Conservation (phyloP, 441 rosid species). For the Brassica balearica region DNA sequence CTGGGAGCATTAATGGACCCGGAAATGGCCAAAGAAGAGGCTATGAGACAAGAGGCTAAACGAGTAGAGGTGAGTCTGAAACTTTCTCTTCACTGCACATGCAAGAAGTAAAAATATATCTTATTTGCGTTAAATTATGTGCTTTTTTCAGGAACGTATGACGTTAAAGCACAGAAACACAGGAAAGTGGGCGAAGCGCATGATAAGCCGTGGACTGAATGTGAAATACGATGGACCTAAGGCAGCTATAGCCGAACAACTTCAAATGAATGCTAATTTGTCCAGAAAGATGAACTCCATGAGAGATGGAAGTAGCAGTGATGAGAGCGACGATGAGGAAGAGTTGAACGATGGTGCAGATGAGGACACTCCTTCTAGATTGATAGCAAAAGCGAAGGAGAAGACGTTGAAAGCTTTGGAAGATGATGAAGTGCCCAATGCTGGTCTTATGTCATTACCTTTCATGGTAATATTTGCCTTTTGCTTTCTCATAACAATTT, state of each 20-base stretch:
- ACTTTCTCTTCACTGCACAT: slow-evolving; percentile 14
- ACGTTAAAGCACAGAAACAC: slow-evolving; percentile 81
- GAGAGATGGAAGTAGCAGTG: slow-evolving; percentile 74
- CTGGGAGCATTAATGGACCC: slow-evolving; percentile 70
- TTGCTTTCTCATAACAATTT: slow-evolving; percentile 5
- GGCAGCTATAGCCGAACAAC: slow-evolving; percentile 87
- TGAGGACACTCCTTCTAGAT: slow-evolving; percentile 57
- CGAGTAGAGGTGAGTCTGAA: slow-evolving; percentile 75
- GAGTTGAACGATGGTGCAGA: slow-evolving; percentile 60
- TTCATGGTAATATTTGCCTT: slow-evolving; percentile 71
- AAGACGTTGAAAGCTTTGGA: slow-evolving; percentile 70
- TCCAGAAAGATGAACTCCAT: slow-evolving; percentile 83
- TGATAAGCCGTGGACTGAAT: slow-evolving; percentile 71
- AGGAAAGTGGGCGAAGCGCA: slow-evolving; percentile 84
- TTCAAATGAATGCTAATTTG: slow-evolving; percentile 71
- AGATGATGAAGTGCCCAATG: slow-evolving; percentile 67
- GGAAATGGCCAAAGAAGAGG: slow-evolving; percentile 84
- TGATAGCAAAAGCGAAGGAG: slow-evolving; percentile 72
- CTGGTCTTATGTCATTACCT: slow-evolving; percentile 89
- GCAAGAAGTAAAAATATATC: neutral
- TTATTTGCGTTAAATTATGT: slow-evolving; percentile 36
- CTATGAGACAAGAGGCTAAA: slow-evolving; percentile 73
- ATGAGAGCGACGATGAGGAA: slow-evolving; percentile 76
- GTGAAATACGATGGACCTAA: slow-evolving; percentile 81
- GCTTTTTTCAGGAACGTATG: slow-evolving; percentile 69